Percentiles rank a stretch among this genome's conserved stretches.
Conservation (phyloP, 306 rosid genomes). For the Castanopsis chinensis region DNA sequence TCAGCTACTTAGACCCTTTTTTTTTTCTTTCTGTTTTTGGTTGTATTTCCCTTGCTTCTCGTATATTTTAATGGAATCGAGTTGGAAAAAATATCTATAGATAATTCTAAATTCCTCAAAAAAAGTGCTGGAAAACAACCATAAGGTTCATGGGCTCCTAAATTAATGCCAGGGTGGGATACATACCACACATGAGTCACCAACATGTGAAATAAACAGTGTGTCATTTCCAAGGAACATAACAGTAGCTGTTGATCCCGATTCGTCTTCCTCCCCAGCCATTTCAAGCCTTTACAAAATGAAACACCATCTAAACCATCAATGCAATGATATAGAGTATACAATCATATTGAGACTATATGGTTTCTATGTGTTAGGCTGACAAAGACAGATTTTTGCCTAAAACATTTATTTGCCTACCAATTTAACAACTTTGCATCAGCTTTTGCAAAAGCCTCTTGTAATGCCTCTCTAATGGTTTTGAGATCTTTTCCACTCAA, state of each 20-base stretch:
- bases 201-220: constrained; percentile 78
- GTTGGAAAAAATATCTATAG: not conserved
- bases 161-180: constrained; percentile 5
- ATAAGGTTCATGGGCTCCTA: not conserved
- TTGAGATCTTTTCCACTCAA: constrained; percentile 58
- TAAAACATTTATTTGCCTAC: constrained; percentile 41
- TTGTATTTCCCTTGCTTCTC: not conserved
- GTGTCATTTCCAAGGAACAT: constrained; percentile 56
- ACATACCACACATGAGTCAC: constrained; percentile 89
- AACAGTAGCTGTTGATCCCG: constrained; percentile 90
- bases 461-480: constrained; percentile 57
- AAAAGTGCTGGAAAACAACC: not conserved
- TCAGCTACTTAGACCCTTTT: not conserved
- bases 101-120: not conserved
- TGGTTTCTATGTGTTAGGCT: not conserved
- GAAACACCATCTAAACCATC: constrained; percentile 63
- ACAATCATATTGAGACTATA: constrained; percentile 32
- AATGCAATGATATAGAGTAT: constrained; percentile 31
- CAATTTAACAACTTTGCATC: constrained; percentile 62
- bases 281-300: constrained; percentile 81
- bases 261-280: constrained; percentile 66
- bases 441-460: constrained; percentile 64
- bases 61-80: not conserved
- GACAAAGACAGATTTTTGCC: not conserved
- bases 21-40: not conserved